A percentile compares a stretch with the other conserved stretches of the same genome.
Evolutionary conservation across 2,329 filamentous ascomycete genomes (phyloP).

Genomic region (Coniella vitis): DNA sequence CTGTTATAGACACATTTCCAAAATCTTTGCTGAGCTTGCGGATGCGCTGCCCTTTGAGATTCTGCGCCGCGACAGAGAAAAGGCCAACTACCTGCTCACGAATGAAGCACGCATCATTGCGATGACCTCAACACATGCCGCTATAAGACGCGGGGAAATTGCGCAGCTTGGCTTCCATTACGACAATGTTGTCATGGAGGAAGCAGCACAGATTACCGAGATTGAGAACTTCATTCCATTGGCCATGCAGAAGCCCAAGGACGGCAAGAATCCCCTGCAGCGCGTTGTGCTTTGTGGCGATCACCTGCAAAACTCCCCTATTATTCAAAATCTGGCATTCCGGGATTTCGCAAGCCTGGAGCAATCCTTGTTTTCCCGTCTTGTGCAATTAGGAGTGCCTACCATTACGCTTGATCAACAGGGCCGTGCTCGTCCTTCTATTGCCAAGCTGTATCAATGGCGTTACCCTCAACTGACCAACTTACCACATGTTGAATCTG

Average conservation of each 20-base stretch:
- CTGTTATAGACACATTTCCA: slow-evolving; percentile 81
- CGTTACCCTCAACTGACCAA: slow-evolving; percentile 77
- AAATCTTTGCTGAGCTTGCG: slow-evolving; percentile 85
- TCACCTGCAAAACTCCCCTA: slow-evolving; percentile 92
- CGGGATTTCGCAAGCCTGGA: slow-evolving; percentile 93
- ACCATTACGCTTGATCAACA: slow-evolving; percentile 86
- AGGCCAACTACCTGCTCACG: slow-evolving; percentile 89
- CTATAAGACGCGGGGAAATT: slow-evolving; percentile 88
- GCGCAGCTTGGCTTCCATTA: slow-evolving; percentile 90
- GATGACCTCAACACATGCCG: slow-evolving; percentile 97
- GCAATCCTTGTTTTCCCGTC: slow-evolving; percentile 86
- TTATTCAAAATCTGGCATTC: slow-evolving; percentile 91
- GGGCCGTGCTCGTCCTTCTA: slow-evolving; percentile 79
- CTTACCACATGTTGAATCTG: slow-evolving; percentile 63
- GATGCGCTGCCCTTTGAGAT: slow-evolving; percentile 96
- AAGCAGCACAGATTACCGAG: slow-evolving; percentile 96
- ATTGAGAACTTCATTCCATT: slow-evolving; percentile 95
- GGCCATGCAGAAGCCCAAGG: slow-evolving; percentile 76
- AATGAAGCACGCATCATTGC: slow-evolving; percentile 97
- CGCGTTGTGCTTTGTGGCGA: slow-evolving; percentile 90
- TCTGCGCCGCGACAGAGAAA: slow-evolving; percentile 78
- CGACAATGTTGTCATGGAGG: slow-evolving; percentile 97
- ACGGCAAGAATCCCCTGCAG: slow-evolving; percentile 70
- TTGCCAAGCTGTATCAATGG: slow-evolving; percentile 90
- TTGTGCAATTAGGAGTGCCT: slow-evolving; percentile 89